Evolutionary conservation across 768 basidiomycete genomes (phyloP).

Genomic region (Mycena olivaceomarginata): DNA sequence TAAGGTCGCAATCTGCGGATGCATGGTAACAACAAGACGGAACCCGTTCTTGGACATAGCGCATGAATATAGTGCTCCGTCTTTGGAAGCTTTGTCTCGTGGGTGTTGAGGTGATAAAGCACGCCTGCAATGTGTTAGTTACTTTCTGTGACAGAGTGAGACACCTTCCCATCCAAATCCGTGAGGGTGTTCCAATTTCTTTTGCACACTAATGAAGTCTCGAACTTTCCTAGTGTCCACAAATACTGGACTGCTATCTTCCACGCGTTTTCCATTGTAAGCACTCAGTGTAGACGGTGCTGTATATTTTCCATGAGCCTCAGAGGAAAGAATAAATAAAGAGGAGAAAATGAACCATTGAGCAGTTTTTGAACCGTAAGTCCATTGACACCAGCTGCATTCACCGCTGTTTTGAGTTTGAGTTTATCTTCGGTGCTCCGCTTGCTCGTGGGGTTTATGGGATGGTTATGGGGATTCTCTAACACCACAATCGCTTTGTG

Average conservation of each 20-base stretch:
- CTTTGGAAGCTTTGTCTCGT: neutral
- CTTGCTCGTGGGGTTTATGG: slow-evolving; percentile 20
- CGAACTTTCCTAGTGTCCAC: slow-evolving; percentile 14
- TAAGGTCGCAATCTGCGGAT: slow-evolving; percentile 8
- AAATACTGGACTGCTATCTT: slow-evolving; percentile 21
- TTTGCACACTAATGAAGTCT: slow-evolving; percentile 11
- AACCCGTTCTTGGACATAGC: slow-evolving; percentile 26
- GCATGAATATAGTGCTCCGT: slow-evolving; percentile 22
- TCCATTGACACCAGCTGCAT: slow-evolving; percentile 12
- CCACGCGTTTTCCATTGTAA: slow-evolving; percentile 11
- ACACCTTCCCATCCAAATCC: slow-evolving; percentile 34
- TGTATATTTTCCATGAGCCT: neutral
- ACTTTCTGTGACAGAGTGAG: neutral
- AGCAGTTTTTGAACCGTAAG: slow-evolving; percentile 20
- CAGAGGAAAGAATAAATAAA: neutral
- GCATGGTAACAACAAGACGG: slow-evolving; percentile 27
- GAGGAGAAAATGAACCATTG: slow-evolving; percentile 5
- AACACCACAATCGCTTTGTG: slow-evolving; percentile 3
- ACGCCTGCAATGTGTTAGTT: slow-evolving; percentile 6
- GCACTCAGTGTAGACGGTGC: slow-evolving; percentile 2
- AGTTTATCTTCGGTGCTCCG: slow-evolving; percentile 22
- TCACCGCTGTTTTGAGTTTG: slow-evolving; percentile 12
- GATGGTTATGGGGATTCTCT: slow-evolving; percentile 27
- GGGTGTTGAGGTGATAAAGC: neutral
- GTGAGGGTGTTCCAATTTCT: slow-evolving; percentile 21